These are phyloP conservation scores for Hypoxylon sp. DNA, from an alignment of 2,329 filamentous ascomycete genomes.

Conservation along the genomic window DNA sequence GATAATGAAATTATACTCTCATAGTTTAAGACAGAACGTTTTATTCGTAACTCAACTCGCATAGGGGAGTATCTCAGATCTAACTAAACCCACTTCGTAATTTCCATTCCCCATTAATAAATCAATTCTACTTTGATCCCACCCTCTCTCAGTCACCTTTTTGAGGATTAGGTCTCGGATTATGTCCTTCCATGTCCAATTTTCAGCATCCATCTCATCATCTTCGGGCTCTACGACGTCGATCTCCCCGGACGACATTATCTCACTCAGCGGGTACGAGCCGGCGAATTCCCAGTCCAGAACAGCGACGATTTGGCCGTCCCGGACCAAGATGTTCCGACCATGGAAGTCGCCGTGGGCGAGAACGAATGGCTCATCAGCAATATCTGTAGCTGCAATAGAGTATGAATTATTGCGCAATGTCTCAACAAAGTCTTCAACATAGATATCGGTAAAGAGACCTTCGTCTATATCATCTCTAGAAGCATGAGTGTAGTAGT, in stretches of 20 bases:
- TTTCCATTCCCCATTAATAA: constrained; percentile 2
- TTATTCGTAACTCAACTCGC: too few species aligned
- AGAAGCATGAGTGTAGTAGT: constrained; percentile 8
- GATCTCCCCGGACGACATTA: background rate
- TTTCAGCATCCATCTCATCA: background rate
- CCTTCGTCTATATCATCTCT: background rate
- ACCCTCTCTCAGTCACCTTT: background rate
- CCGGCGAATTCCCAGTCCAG: constrained; percentile 3
- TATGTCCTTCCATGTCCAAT: background rate
- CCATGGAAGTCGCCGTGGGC: background rate
- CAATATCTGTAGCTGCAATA: background rate
- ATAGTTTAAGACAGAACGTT: too few species aligned
- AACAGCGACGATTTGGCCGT: background rate
- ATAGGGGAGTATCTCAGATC: background rate
- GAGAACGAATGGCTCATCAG: background rate
- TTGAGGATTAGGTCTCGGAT: background rate
- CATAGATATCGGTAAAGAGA: background rate
- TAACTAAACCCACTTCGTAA: background rate
- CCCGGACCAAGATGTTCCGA: background rate
- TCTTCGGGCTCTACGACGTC: background rate
- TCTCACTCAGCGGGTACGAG: background rate
- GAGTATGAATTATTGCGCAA: background rate
- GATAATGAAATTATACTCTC: too few species aligned
- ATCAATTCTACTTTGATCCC: background rate
- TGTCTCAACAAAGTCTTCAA: background rate